Evolutionary conservation across 2,329 filamentous ascomycete genomes (phyloP), one percentile per base, ranked within the genome.

Genomic region (Neonectria sp.): DNA sequence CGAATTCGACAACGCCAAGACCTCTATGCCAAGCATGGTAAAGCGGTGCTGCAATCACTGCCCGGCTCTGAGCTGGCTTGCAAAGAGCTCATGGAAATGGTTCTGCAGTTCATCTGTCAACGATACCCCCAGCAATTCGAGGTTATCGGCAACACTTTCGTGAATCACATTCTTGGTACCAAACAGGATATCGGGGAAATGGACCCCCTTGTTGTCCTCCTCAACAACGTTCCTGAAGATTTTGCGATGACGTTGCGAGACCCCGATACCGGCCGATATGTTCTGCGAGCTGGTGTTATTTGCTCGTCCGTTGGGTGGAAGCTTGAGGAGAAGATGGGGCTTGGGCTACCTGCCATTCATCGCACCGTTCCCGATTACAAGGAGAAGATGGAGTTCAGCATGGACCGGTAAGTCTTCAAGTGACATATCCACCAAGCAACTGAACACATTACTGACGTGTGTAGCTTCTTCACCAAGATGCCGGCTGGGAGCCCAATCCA

Each of bases 41-140:
- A 85, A 11, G 81, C 83, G 4, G 89, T 97, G 2, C 85, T 96
- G 1, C 87, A 92, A 63, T 85, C 86, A 35, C 84, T 95, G 0
- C 93, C 93, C 0, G 93, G 93, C 1, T 92, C 91, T 0, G 92
- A 96, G 73, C 83, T 96, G 0, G 94, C 91, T 0, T 94, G 92
- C 77, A 95, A 94, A 76, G 94, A 97, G 75, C 83, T 96, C 6
- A 95, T 96, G 93, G 94, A 97, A 79, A 95, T 95, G 90, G 87
- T 86, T 3, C 73, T 97, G 4, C 93, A 95, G 71, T 97, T 95
- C 71, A 80, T 95, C n/a, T 93, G 90, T 68, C 86, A 89, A 4
- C 86, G 94, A 4, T 97, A 97, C 75, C 94, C 94, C 0, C 87
- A 90, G 6, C 90, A 92, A 71, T 97, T 97, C 78, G 83, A 83